Evolutionary conservation across 306 rosid genomes (phyloP), one percentile per base, ranked within the genome.

Genomic region (Ormosia semicastrata): DNA sequence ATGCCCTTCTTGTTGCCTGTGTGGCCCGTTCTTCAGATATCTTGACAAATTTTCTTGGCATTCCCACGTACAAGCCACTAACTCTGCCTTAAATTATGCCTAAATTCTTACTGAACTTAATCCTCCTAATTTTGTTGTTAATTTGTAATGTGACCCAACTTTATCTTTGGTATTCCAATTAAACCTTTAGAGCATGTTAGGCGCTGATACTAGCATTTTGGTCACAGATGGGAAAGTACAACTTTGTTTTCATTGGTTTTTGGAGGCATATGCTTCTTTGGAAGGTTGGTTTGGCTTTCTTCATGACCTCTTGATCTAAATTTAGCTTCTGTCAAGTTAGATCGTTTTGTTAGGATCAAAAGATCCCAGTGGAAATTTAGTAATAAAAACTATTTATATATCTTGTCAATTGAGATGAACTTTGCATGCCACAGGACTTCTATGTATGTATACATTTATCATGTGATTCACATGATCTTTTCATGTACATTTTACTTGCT

Each of bases 161-260:
- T 29, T 66, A 29, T 56, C 43, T 49, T 29, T 78, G 34, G 33
- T 71, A 10, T 83, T 85, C 71, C 44, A 63, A 71, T 66, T 74
- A 73, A 68, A 68, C 70, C 67, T 73, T 75, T 34, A 71, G 74
- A 80, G 76, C 46, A 69, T 72, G 34, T 86, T 77, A 75, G 85
- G 85, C 79, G 53, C 87, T 91, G 84, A 93, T 81, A 33, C 75
- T 81, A 71, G 87, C 80, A 79, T 84, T 80, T 74, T 89, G 84
- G 84, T 88, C 83, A 83, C 91, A 94, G 95, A 82, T 94, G 97
- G 98, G 95, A 79, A 85, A 94, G 97, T 88, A 95, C 91, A 76
- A 68, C 98, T 77, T 70, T 92, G 76, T 89, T 94, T 88, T 87
- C 95, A 39, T 84, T 90, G 85, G 81, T 89, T 53, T 80, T 90